Percentiles rank a stretch among this genome's conserved stretches.
Evolutionary conservation across 352 stramenopile species (phyloP).

Genomic region (Pythium pyrilobum): DNA sequence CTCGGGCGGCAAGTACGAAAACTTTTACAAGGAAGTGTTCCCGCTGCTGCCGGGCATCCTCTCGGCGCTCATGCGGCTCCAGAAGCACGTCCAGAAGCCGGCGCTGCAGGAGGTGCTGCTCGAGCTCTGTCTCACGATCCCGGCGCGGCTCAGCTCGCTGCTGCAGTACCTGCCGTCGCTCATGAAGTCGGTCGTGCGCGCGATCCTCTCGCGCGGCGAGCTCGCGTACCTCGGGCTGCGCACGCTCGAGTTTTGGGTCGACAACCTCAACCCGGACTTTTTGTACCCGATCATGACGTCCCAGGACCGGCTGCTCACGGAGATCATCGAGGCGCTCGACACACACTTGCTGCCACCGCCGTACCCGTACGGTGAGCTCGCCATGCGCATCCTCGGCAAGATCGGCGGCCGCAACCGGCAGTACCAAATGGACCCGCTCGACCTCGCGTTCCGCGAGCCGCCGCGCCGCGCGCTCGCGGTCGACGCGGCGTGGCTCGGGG

Average conservation of each 20-base stretch:
- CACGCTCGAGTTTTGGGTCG: conserved; percentile 98
- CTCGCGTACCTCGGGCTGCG: conserved; percentile 93
- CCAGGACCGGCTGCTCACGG: conserved; percentile 84
- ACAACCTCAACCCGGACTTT: conserved; percentile 98
- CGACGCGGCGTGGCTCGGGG: conserved; percentile 44
- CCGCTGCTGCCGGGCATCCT: conserved; percentile 91
- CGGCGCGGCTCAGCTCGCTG: conserved; percentile 91
- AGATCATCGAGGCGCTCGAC: conserved; percentile 95
- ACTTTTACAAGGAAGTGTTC: conserved; percentile 96
- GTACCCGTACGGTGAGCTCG: conserved; percentile 96
- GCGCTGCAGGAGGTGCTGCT: conserved; percentile 91
- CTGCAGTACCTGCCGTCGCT: conserved; percentile 97
- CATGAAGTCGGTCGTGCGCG: conserved; percentile 93
- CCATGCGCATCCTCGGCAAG: conserved; percentile 96
- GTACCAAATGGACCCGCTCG: conserved; percentile 82
- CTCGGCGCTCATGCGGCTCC: conserved; percentile 92
- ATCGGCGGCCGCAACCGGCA: conserved; percentile 92
- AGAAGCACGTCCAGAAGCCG: conserved; percentile 82
- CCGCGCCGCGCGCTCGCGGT: conserved; percentile 41
- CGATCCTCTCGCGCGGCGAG: conserved; percentile 93
- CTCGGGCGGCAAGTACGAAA: conserved; percentile 97
- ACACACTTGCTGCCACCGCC: conserved; percentile 93
- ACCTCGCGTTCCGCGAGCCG: conserved; percentile 50
- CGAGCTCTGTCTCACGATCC: conserved; percentile 96
- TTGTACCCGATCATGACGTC: conserved; percentile 93